Percentiles rank a stretch among this genome's conserved stretches.
Evolutionary conservation across 208 protist species (phyloP).

Genomic region (Strigomonas culicis): DNA sequence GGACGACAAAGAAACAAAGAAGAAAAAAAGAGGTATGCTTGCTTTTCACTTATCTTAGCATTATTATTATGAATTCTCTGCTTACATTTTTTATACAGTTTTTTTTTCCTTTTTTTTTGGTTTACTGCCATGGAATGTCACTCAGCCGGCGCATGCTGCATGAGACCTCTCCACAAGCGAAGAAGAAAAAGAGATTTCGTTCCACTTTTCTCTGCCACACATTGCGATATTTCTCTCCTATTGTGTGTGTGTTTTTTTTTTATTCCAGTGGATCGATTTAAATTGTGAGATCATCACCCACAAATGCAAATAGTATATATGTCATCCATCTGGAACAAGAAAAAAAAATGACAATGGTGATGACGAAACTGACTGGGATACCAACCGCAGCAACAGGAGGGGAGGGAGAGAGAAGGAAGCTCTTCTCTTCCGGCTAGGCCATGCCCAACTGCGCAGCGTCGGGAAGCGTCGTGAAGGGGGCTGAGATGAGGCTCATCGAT

Average conservation of each 20-base stretch:
- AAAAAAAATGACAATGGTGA: too few species aligned
- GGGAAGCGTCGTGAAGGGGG: too few species aligned
- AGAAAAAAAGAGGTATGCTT: not conserved
- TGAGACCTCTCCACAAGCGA: not conserved
- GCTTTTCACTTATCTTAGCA: not conserved
- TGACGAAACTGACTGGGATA: too few species aligned
- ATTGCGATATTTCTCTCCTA: not conserved
- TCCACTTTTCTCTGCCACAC: not conserved
- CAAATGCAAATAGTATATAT: too few species aligned
- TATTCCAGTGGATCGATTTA: not conserved
- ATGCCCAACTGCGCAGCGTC: too few species aligned
- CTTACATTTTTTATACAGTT: not conserved
- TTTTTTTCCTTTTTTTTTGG: not conserved
- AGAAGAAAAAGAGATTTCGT: not conserved
- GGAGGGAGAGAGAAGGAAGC: too few species aligned
- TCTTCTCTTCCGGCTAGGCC: too few species aligned
- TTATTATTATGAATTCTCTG: too few species aligned
- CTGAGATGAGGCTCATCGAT: too few species aligned
- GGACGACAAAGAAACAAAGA: not conserved
- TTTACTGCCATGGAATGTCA: not conserved
- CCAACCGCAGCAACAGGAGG: too few species aligned
- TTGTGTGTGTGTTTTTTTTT: not conserved
- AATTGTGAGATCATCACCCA: too few species aligned
- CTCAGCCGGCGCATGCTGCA: not conserved
- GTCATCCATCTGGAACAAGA: too few species aligned